Evolutionary conservation across 352 stramenopile species (phyloP), one percentile per base, ranked within the genome.

Genomic region (Blastocystis sp.): DNA sequence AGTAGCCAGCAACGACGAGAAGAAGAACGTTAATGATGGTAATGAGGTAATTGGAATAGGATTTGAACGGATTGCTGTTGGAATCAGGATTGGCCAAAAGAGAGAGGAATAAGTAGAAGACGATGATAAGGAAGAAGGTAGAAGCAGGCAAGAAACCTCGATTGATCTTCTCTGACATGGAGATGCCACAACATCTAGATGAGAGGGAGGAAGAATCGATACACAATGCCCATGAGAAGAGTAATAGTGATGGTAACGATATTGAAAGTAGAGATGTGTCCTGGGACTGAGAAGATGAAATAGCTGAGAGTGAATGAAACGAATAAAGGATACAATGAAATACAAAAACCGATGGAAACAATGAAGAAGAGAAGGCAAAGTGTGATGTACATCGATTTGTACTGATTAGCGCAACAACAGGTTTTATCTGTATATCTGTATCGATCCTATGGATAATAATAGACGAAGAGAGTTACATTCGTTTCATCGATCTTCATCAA

Each of bases 341-440:
- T 74, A 19, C 63, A 74, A 9, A n/a, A 37, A 43, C 29, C 63
- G 32, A 74, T 2, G 7, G 63, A 46, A n/a, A 37, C 6, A 43
- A 51, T n/a, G 35, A 37, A 16, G 14, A 74, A 49, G 21, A 74
- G 27, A 43, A 74, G 42, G 32, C 12, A 74, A 37, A 74, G n/a
- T 2, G 63, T 74, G 27, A 74, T 43, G 63, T 74, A 74, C 0
- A 74, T 2, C 5, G 63, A 74, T 5, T 43, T 74, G 27, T 21
- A 74, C 32, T 74, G 63, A 27, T 74, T 74, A 4, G 27, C 27
- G 32, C 63, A 74, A 32, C 63, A 74, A 43, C 63, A 74, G 2
- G 63, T 74, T 46, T 74, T 74, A 21, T 74, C 63, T n/a, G 63
- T 74, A 43, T 74, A 74, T 2, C 32, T 37, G 32, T 74, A 74